phyloP scores from a whole-genome alignment of 768 basidiomycete genomes.

The Leucocoprinus leucothites region DNA sequence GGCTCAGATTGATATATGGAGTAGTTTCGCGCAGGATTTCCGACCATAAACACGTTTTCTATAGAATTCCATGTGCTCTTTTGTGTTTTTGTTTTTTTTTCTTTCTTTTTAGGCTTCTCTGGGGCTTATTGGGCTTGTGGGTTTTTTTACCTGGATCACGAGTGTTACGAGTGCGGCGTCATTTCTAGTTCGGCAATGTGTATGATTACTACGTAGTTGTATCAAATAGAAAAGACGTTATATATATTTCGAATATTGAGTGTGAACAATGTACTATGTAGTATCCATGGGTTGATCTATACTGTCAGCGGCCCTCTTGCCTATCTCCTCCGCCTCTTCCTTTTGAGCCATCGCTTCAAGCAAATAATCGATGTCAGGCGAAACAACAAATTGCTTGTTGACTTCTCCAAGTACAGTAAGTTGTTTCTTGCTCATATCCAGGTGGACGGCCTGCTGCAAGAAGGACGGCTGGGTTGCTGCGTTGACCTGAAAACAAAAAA shows the following conservation, averaged over 20 bases:
- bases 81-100: not conserved
- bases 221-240: not conserved
- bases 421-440: constrained; percentile 58
- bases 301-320: constrained; percentile 39
- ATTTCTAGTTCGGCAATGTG: not conserved
- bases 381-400: constrained; percentile 78
- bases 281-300: constrained; percentile 40
- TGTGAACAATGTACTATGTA: not conserved
- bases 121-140: not conserved
- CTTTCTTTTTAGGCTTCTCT: too few relatives aligned
- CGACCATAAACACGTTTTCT: constrained; percentile 7
- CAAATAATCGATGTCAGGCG: constrained; percentile 79
- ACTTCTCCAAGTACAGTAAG: constrained; percentile 82
- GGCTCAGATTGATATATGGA: constrained; percentile 38
- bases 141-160: not conserved
- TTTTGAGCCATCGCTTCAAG: constrained; percentile 61
- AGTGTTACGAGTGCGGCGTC: not conserved
- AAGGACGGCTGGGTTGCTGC: constrained; percentile 85
- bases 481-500: constrained; percentile 50
- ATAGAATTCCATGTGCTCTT: not conserved
- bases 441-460: constrained; percentile 79
- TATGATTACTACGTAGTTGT: not conserved
- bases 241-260: not conserved
- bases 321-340: constrained; percentile 30
- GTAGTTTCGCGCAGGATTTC: constrained; percentile 30